Base-by-base conservation (phyloP, 179 eudicot genomes). In the Beta macrorhiza region DNA sequence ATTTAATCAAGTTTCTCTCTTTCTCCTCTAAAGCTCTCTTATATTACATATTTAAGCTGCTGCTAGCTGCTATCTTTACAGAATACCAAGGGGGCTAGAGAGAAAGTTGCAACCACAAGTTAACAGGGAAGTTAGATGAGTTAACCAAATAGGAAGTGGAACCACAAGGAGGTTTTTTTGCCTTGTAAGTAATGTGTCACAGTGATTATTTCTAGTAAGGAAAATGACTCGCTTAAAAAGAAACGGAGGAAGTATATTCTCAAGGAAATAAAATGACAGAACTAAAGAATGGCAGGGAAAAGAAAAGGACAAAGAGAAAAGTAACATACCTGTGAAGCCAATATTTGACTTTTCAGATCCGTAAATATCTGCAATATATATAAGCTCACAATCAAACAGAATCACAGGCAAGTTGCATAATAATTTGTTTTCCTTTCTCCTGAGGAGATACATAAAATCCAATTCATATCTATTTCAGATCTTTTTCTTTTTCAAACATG, bases 291-390 rank as follows among this genome's bases (percentile, higher is more conserved):
- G 72, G 19, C 56, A 59, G 19, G 15, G 76, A 53, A 57, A 32
- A 17, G 16, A 3, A 0, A 0, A 51, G 42, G 42, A 37, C 42
- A 37, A 37, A 37, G 4, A 37, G 1, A 16, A 74, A 74, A 56
- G 42, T 11, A 62, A 32, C 79, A 64, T 86, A 94, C 99, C 98
- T 96, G 97, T 67, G 97, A 89, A 55, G 97, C 91, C 82, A 96
- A 84, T 76, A 96, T 94, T 68, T 91, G 97, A 85, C 90, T 91
- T 86, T 91, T 94, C 90, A 96, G 83, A 81, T 94, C 95, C 19
- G 91, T 70, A 83, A 90, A 96, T 87, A 91, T 92, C 99, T 96
- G 99, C 94, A 86, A 80, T 16, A 64, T 61, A 29, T 19, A 25
- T 51, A 19, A 72, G 45, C 47, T 13, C 53, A 62, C 17, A 64